Percentiles rank a stretch among this genome's conserved stretches.
Evolutionary conservation across 768 basidiomycete genomes (phyloP).

Genomic region (Amanita rubescens): DNA sequence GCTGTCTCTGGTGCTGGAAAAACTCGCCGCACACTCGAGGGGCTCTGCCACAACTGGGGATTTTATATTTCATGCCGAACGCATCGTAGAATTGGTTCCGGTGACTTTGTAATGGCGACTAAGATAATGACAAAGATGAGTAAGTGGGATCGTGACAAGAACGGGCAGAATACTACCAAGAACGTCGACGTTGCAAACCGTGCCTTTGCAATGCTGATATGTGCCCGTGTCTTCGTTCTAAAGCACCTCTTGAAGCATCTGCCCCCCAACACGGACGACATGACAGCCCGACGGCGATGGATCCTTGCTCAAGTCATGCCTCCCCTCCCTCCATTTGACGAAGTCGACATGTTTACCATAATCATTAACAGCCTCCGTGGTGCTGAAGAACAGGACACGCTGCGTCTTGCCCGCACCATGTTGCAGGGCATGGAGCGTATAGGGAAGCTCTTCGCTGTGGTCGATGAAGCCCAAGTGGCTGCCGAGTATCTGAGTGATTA

Average conservation of each 20-base stretch:
- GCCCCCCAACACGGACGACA: slow-evolving; percentile 2
- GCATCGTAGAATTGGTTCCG: slow-evolving; percentile 4
- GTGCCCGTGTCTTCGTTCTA: slow-evolving; percentile 10
- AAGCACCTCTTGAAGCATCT: slow-evolving; percentile 1
- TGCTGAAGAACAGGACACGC: slow-evolving; percentile 6
- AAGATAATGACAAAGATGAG: slow-evolving; percentile 10
- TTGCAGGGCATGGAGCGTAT: neutral
- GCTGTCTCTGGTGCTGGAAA: slow-evolving; percentile 8
- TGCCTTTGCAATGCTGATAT: slow-evolving; percentile 11
- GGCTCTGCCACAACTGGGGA: slow-evolving; percentile 9
- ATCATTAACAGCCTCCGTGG: slow-evolving; percentile 4
- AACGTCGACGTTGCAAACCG: slow-evolving; percentile 7
- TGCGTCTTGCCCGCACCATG: slow-evolving; percentile 2
- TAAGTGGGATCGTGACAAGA: slow-evolving; percentile 7
- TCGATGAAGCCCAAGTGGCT: slow-evolving; percentile 13
- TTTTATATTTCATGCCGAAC: slow-evolving; percentile 6
- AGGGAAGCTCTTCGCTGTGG: slow-evolving; percentile 8
- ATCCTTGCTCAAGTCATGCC: neutral
- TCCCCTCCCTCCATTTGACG: neutral
- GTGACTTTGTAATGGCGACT: slow-evolving; percentile 7
- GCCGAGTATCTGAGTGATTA: slow-evolving; percentile 6
- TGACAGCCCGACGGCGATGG: slow-evolving; percentile 5
- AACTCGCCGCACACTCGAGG: slow-evolving; percentile 6
- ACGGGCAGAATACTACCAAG: neutral
- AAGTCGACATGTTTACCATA: slow-evolving; percentile 7